Percentiles rank a stretch among this genome's conserved stretches.
Evolutionary conservation across 345 rosid genomes (phyloP).

Genomic region (Ceriops decandra): DNA sequence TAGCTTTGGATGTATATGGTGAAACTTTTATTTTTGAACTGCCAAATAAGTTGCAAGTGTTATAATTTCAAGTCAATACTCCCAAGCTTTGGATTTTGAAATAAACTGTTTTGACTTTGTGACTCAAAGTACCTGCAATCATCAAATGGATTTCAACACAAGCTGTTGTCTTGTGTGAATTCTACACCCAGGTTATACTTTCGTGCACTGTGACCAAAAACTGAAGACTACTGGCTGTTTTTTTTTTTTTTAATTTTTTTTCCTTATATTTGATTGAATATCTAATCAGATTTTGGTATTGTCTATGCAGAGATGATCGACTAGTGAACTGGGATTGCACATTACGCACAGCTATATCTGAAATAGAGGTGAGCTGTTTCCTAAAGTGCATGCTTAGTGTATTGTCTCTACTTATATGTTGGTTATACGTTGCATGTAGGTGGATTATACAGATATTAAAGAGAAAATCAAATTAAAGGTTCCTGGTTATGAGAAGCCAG

Average conservation of each 20-base stretch:
- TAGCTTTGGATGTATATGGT: no score
- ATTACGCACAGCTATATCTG: slow-evolving; percentile 82
- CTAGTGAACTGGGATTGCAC: slow-evolving; percentile 92
- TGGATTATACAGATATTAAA: slow-evolving; percentile 73
- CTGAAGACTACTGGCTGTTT: background rate
- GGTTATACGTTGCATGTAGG: slow-evolving; percentile 46
- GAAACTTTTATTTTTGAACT: no score
- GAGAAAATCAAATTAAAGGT: slow-evolving; percentile 55
- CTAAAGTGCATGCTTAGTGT: slow-evolving; percentile 15
- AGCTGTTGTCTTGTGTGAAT: background rate
- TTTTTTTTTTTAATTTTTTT: background rate
- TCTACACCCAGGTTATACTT: no score
- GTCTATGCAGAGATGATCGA: slow-evolving; percentile 61
- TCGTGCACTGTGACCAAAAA: no score
- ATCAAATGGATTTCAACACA: background rate
- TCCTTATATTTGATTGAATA: background rate
- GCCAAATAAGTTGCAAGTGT: no score
- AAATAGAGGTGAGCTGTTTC: slow-evolving; percentile 61
- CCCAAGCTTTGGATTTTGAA: background rate
- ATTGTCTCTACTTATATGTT: slow-evolving; percentile 19
- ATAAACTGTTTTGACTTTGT: background rate
- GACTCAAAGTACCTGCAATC: background rate
- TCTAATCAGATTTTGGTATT: background rate
- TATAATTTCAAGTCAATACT: no score
- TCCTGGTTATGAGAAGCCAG: slow-evolving; percentile 81